Percentiles rank a stretch among this genome's conserved stretches.
Conservation (phyloP, 2,329 filamentous ascomycete genomes). For the Juglanconis juglandina region DNA sequence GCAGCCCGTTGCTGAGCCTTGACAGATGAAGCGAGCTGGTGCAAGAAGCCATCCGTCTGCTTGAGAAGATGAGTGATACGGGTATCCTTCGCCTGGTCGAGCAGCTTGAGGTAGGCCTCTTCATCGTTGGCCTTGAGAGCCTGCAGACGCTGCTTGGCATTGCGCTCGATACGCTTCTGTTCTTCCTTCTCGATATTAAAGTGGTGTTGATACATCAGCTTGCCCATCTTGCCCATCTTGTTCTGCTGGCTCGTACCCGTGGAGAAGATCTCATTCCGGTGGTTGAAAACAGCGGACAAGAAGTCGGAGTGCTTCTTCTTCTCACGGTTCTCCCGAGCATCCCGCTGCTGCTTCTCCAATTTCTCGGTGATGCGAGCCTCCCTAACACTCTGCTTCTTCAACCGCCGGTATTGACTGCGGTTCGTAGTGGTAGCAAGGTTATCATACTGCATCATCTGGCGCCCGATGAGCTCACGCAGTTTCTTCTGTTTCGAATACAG, state of each 20-base stretch:
- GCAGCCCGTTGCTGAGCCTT: slow-evolving; percentile 87
- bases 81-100: slow-evolving; percentile 98
- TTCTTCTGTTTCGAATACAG: slow-evolving; percentile 85
- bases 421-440: slow-evolving; percentile 98
- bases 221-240: slow-evolving; percentile 81
- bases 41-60: slow-evolving; percentile 96
- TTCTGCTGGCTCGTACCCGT: slow-evolving; percentile 63
- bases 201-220: slow-evolving; percentile 85
- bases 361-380: slow-evolving; percentile 98
- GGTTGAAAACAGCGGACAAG: slow-evolving; percentile 78
- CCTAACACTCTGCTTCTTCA: slow-evolving; percentile 95
- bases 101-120: slow-evolving; percentile 95
- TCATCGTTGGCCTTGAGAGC: slow-evolving; percentile 98
- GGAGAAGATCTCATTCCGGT: slow-evolving; percentile 73
- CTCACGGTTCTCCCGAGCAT: slow-evolving; percentile 91
- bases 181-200: slow-evolving; percentile 98
- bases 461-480: slow-evolving; percentile 80
- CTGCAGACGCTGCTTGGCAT: slow-evolving; percentile 98
- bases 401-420: slow-evolving; percentile 80
- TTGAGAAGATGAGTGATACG: slow-evolving; percentile 96
- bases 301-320: slow-evolving; percentile 97
- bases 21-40: slow-evolving; percentile 90
- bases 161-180: slow-evolving; percentile 95
- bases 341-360: slow-evolving; percentile 96
- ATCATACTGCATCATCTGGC: slow-evolving; percentile 91